phyloP scores from a whole-genome alignment of 1,284 basidiomycete genomes.

The Irpex sp. region DNA sequence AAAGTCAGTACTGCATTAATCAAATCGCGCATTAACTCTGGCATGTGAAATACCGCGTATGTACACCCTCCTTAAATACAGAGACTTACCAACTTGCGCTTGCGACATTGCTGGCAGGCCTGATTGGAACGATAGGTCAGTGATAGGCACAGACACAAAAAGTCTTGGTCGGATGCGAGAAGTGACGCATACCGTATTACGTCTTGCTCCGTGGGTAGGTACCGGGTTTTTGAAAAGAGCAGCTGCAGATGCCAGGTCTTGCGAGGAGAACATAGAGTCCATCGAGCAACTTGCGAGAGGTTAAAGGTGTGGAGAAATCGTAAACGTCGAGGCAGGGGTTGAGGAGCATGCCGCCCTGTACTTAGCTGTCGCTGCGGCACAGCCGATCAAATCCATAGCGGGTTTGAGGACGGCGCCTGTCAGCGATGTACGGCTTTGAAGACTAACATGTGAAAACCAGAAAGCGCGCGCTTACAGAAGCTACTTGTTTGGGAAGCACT shows the following conservation, averaged over 20 bases:
- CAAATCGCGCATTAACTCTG: background rate
- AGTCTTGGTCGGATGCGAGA: background rate
- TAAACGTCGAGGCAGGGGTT: too few relatives aligned
- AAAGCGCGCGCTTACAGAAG: too few relatives aligned
- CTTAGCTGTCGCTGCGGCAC: too few relatives aligned
- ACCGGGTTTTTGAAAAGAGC: slow-evolving; percentile 14
- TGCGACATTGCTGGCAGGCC: slow-evolving; percentile 12
- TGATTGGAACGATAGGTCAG: background rate
- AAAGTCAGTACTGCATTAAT: background rate
- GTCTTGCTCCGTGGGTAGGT: slow-evolving; percentile 11
- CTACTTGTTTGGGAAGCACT: too few relatives aligned
- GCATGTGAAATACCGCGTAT: background rate
- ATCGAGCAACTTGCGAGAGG: too few relatives aligned
- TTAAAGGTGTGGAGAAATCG: too few relatives aligned
- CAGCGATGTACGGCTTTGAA: too few relatives aligned
- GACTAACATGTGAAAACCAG: too few relatives aligned
- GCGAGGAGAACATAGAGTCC: background rate
- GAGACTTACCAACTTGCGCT: slow-evolving; percentile 10
- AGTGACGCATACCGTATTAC: slow-evolving; percentile 12
- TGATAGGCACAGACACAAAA: background rate
- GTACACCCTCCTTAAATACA: background rate
- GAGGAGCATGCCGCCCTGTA: too few relatives aligned
- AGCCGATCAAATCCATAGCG: too few relatives aligned
- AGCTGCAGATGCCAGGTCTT: slow-evolving; percentile 9
- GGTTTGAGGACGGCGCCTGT: too few relatives aligned